A percentile compares a stretch with the other conserved stretches of the same genome.
Conservation (phyloP, 306 rosid species). For the Cucurbita moschata region DNA sequence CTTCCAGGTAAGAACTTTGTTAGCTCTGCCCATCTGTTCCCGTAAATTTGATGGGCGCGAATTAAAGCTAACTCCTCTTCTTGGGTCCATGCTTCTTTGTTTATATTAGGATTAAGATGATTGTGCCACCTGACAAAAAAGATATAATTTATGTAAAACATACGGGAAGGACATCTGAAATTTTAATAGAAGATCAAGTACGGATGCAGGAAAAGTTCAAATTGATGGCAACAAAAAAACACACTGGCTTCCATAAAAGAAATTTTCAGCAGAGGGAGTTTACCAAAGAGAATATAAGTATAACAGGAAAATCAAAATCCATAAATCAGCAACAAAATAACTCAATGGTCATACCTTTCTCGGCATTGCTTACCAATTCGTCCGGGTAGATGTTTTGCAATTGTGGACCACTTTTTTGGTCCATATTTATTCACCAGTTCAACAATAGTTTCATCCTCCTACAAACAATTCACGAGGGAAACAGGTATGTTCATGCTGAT, state of each 20-base stretch:
- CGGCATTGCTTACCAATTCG: conserved; percentile 99
- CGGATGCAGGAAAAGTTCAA: neutral
- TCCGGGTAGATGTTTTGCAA: conserved; percentile 84
- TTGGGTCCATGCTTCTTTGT: conserved; percentile 97
- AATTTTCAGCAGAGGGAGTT: neutral
- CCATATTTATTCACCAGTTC: conserved; percentile 72
- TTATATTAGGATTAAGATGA: conserved; percentile 94
- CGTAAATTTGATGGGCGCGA: conserved; percentile 81
- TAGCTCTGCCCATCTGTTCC: conserved; percentile 97
- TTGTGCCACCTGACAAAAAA: conserved; percentile 74
- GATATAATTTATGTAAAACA: neutral
- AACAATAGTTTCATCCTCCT: conserved; percentile 81
- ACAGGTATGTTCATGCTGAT: neutral
- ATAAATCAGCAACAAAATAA: neutral
- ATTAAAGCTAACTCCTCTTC: conserved; percentile 91
- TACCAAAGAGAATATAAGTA: neutral
- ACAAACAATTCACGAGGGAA: conserved; percentile 6
- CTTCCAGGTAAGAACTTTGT: conserved; percentile 92
- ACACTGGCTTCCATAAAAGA: neutral
- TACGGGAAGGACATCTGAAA: neutral
- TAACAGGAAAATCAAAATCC: neutral
- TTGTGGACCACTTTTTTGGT: conserved; percentile 94
- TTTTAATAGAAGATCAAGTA: neutral
- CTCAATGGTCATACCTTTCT: conserved; percentile 59
- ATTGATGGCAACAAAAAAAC: neutral